These are phyloP conservation scores for Populus tomentosa DNA, from an alignment of 441 rosid species.

Conservation along the genomic window DNA sequence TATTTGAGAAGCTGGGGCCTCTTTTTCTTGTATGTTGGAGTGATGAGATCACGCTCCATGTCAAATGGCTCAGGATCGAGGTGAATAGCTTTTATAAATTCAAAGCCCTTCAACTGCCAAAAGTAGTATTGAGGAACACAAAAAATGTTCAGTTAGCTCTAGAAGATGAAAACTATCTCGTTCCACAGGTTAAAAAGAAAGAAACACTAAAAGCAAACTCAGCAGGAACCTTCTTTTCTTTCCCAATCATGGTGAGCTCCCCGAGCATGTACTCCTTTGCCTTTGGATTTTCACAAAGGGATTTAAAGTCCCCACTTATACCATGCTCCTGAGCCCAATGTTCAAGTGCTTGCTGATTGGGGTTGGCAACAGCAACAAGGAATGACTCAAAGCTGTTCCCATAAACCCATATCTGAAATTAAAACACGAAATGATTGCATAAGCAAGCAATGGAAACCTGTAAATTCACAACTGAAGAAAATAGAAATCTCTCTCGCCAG, in stretches of 20 bases:
- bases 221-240: conserved; percentile 60
- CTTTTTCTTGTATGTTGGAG: too few relatives aligned
- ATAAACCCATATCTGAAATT: conserved; percentile 80
- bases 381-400: conserved; percentile 30
- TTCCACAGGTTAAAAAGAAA: too few relatives aligned
- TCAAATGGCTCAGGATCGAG: conserved; percentile 84
- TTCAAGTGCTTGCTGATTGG: conserved; percentile 60
- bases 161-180: too few relatives aligned
- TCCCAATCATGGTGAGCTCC: conserved; percentile 63
- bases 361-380: conserved; percentile 76
- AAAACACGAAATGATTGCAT: conserved; percentile 1
- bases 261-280: conserved; percentile 62
- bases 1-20: conserved; percentile 84
- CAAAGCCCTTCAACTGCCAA: conserved; percentile 86
- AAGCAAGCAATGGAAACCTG: background rate
- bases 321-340: conserved; percentile 69
- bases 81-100: conserved; percentile 72
- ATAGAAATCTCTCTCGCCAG: too few relatives aligned
- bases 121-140: background rate
- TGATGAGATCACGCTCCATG: conserved; percentile 86
- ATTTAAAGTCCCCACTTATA: conserved; percentile 54
- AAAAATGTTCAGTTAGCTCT: too few relatives aligned
- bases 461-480: too few relatives aligned
- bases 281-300: conserved; percentile 59
- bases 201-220: conserved; percentile 1